These are phyloP conservation scores for Daldinia childiae DNA, from an alignment of 495 filamentous ascomycete genomes.

Conservation along the genomic window DNA sequence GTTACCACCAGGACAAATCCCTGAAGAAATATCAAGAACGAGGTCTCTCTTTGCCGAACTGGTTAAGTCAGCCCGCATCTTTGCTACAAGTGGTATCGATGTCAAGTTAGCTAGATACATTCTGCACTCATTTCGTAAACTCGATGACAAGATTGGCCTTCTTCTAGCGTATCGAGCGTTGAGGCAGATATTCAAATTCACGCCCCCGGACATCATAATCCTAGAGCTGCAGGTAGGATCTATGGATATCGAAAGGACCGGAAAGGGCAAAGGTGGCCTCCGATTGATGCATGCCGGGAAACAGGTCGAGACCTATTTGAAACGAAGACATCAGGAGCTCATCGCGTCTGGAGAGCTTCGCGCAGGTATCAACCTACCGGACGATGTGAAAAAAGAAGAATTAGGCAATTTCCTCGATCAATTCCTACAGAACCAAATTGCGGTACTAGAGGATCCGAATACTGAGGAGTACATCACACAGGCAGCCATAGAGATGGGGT, in stretches of 20 bases:
- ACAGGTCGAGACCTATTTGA: constrained; percentile 45
- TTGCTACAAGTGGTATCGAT: constrained; percentile 45
- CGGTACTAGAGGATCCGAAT: constrained; percentile 47
- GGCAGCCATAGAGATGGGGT: constrained; percentile 66
- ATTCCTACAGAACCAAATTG: constrained; percentile 43
- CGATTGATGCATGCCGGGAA: constrained; percentile 48
- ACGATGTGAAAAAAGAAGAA: constrained; percentile 38
- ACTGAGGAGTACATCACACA: constrained; percentile 50
- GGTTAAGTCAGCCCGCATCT: constrained; percentile 55
- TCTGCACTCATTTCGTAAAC: constrained; percentile 57
- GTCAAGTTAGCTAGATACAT: constrained; percentile 53
- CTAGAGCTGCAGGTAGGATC: constrained; percentile 54
- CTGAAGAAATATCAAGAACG: constrained; percentile 59
- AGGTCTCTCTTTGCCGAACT: constrained; percentile 70
- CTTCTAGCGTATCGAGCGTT: constrained; percentile 69
- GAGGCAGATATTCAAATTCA: constrained; percentile 62
- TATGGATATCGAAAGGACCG: constrained; percentile 46
- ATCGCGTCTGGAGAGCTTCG: constrained; percentile 24
- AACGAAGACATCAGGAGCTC: constrained; percentile 31
- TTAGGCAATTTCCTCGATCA: constrained; percentile 40
- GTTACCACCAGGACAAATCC: constrained; percentile 53
- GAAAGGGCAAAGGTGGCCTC: constrained; percentile 46
- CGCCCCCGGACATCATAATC: constrained; percentile 52
- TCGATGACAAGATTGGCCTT: constrained; percentile 60
- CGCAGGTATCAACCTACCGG: constrained; percentile 16